Evolutionary conservation across 495 filamentous ascomycete genomes (phyloP).

Genomic region (Lasiosphaeria ovina): DNA sequence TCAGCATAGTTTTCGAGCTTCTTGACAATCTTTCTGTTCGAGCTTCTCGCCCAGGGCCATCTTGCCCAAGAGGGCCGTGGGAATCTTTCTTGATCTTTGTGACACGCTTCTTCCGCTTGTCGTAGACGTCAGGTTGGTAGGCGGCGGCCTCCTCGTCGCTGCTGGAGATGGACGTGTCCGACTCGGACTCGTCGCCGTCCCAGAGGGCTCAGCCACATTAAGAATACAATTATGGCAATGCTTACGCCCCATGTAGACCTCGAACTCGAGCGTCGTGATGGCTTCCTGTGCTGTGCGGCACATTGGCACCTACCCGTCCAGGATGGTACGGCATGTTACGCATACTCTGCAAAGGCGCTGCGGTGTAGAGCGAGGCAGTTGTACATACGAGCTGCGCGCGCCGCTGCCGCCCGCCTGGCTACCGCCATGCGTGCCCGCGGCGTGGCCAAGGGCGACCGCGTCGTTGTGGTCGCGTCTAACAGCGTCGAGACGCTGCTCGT

Average conservation of each 20-base stretch:
- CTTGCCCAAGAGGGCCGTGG: constrained; percentile 37
- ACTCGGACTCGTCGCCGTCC: constrained; percentile 67
- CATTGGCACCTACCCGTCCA: no score
- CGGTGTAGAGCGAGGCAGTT: no score
- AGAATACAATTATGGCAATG: no score
- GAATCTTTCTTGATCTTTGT: constrained; percentile 36
- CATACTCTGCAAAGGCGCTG: no score
- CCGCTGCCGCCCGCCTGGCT: constrained; percentile 54
- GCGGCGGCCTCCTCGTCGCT: constrained; percentile 30
- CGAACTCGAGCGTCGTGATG: no score
- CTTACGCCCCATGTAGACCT: no score
- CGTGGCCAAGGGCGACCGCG: constrained; percentile 64
- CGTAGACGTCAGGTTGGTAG: constrained; percentile 7
- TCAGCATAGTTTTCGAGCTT: constrained; percentile 34
- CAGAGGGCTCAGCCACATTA: no score
- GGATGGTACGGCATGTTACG: no score
- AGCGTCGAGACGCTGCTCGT: constrained; percentile 68
- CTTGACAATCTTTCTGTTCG: constrained; percentile 38
- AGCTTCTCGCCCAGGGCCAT: constrained; percentile 40
- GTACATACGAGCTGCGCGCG: constrained; percentile 55
- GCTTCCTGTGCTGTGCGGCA: no score
- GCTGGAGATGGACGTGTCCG: constrained; percentile 34
- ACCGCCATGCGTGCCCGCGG: constrained; percentile 63
- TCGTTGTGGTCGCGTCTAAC: constrained; percentile 69
- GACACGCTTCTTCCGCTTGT: constrained; percentile 20